These are phyloP conservation scores for Aurifilum marmelostoma DNA, from an alignment of 2,329 filamentous ascomycete genomes.

Conservation along the genomic window DNA sequence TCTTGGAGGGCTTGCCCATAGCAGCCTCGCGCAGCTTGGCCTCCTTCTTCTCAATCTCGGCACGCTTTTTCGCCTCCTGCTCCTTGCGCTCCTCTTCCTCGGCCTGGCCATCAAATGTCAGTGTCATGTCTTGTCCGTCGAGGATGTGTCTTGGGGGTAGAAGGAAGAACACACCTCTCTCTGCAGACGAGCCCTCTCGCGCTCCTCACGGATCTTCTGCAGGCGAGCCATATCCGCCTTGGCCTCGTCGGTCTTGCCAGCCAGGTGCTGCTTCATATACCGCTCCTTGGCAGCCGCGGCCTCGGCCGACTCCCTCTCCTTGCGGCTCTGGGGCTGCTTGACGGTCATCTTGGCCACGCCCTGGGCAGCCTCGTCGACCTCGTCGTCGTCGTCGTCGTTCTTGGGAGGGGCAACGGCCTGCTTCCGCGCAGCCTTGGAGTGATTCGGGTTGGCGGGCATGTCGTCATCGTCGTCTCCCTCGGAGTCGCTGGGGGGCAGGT, in stretches of 20 bases:
- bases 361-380: conserved; percentile 55
- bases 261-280: conserved; percentile 88
- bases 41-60: conserved; percentile 58
- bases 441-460: conserved; percentile 90
- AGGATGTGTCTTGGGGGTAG: not conserved
- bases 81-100: conserved; percentile 62
- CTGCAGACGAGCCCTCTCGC: conserved; percentile 71
- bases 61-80: conserved; percentile 50
- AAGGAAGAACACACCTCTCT: conserved; percentile 69
- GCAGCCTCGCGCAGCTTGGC: conserved; percentile 60
- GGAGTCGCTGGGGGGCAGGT: conserved; percentile 76
- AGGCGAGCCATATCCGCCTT: conserved; percentile 86
- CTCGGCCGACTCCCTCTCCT: conserved; percentile 75
- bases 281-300: conserved; percentile 86
- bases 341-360: conserved; percentile 59
- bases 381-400: conserved; percentile 17
- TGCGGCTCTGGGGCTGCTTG: conserved; percentile 41
- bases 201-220: conserved; percentile 79
- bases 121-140: conserved; percentile 22
- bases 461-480: conserved; percentile 63
- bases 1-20: conserved; percentile 49
- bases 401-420: conserved; percentile 51
- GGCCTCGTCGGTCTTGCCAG: conserved; percentile 96
- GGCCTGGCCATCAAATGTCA: conserved; percentile 46
- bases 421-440: conserved; percentile 73